Base-by-base conservation (phyloP, 2,329 filamentous ascomycete species). In the Colletotrichum somersetense region DNA sequence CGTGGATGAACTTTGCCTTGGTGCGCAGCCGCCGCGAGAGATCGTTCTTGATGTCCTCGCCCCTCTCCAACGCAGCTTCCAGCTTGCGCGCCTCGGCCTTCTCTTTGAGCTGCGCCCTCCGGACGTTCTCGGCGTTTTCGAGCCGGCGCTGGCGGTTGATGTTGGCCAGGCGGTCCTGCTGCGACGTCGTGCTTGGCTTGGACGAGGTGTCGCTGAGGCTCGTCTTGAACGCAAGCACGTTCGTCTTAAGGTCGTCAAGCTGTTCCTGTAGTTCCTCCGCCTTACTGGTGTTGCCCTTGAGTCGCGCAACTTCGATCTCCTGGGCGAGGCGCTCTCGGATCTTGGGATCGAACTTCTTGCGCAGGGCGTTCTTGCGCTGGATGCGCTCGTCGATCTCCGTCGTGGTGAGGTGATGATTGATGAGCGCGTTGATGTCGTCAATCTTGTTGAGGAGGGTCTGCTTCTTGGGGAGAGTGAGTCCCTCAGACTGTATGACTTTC, bases 51-150 rank as follows among this genome's bases (percentile, higher is more conserved):
- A 89, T 85, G 2, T 85, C 84, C 78, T 93, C 91, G 67, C 91
- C 91, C 50, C 90, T 87, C 73, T 89, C 89, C 57, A 91, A 81
- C 53, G 89, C 89, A 69, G 86, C 87, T 75, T 90, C 90, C 56
- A 86, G 87, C 80, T 88, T 88, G 74, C 89, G 89, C 76, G 85
- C 85, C 75, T 87, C 87, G 62, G 89, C 88, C 76, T 91, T 89
- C 83, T 99, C 96, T 76, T 92, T 92, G 67, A 97, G 86, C 79
- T 98, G 93, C 0, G 95, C 96, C 80, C 93, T 93, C 72, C 96
- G 93, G n/a, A 98, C 93, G 59, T 93, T 91, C 79, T 97, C 93
- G n/a, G 89, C 89, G 78, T 98, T 98, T 76, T 91, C 88, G 71
- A 91, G 91, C 73, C 96, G 91, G 81, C 97, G 98, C 78, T 93